phyloP scores from a whole-genome alignment of 2,329 filamentous ascomycete species.

The Arthrinium puccinioides region DNA sequence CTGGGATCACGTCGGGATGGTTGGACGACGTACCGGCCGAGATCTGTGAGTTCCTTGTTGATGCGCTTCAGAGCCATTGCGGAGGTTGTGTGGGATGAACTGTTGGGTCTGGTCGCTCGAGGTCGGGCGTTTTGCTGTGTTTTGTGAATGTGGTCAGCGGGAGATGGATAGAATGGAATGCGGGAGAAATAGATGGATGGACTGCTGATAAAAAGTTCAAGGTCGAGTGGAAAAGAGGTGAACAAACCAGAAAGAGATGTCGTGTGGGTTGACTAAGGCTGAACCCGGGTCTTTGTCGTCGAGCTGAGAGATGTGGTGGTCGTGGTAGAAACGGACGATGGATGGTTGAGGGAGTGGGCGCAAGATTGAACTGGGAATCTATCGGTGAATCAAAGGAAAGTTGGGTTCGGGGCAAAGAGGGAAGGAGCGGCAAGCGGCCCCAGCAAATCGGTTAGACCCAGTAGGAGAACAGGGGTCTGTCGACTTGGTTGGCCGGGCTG shows the following conservation, averaged over 20 bases:
- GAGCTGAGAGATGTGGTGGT: too few relatives aligned
- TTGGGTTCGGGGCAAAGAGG: too few relatives aligned
- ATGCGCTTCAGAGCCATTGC: constrained; percentile 87
- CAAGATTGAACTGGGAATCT: too few relatives aligned
- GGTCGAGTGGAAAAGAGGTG: constrained; percentile 5
- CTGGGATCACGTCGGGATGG: constrained; percentile 7
- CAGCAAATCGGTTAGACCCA: too few relatives aligned
- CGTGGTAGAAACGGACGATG: too few relatives aligned
- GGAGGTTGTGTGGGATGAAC: constrained; percentile 21
- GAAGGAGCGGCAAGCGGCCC: too few relatives aligned
- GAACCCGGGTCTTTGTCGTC: too few relatives aligned
- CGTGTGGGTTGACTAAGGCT: constrained; percentile 1
- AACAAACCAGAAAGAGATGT: constrained; percentile 4
- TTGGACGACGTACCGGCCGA: constrained; percentile 76
- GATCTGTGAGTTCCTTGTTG: constrained; percentile 87
- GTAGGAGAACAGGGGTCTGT: too few relatives aligned
- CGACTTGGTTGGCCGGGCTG: too few relatives aligned
- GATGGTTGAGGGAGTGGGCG: too few relatives aligned
- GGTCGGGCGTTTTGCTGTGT: constrained; percentile 11
- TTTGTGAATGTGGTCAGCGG: constrained; percentile 16
- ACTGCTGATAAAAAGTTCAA: not conserved
- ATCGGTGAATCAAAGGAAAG: too few relatives aligned
- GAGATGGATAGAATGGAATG: constrained; percentile 20
- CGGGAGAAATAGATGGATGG: constrained; percentile 15
- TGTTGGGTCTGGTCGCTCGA: constrained; percentile 12